These are phyloP conservation scores for Mycena metata DNA, from an alignment of 768 basidiomycete genomes.

Conservation along the genomic window DNA sequence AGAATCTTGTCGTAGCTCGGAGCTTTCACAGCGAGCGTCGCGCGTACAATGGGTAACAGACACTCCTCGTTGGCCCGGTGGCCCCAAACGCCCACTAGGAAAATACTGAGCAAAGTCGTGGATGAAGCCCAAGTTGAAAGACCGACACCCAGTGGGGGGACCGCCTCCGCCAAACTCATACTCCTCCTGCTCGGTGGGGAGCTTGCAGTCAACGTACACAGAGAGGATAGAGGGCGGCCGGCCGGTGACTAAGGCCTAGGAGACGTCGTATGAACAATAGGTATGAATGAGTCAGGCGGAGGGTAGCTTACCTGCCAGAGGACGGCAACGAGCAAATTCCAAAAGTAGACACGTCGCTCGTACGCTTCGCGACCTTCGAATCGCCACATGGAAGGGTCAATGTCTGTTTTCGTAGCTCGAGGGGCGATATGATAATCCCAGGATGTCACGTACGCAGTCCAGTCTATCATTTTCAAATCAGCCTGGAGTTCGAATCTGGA, in stretches of 20 bases:
- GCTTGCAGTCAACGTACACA: constrained; percentile 59
- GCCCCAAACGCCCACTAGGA: constrained; percentile 63
- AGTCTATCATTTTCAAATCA: constrained; percentile 48
- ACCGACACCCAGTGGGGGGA: constrained; percentile 61
- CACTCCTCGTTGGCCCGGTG: constrained; percentile 57
- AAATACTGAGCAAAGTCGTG: constrained; percentile 12
- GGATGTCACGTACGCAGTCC: constrained; percentile 55
- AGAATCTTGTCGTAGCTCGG: constrained; percentile 62
- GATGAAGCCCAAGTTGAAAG: not conserved
- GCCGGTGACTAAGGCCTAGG: constrained; percentile 61
- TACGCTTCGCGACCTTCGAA: constrained; percentile 65
- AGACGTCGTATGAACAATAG: constrained; percentile 14
- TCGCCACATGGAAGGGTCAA: constrained; percentile 66
- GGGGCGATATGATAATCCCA: not conserved
- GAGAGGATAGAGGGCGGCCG: constrained; percentile 61
- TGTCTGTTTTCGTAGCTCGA: constrained; percentile 47
- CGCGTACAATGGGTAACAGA: constrained; percentile 57
- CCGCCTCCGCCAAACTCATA: constrained; percentile 57
- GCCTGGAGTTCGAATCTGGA: not conserved
- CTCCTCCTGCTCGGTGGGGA: constrained; percentile 64
- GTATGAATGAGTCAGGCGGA: not conserved
- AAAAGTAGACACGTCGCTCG: constrained; percentile 67
- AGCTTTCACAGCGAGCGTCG: constrained; percentile 56
- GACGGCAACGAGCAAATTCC: constrained; percentile 63
- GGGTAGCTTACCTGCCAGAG: constrained; percentile 62